phyloP scores from a whole-genome alignment of 2,329 filamentous ascomycete genomes.

The Neonectria sp. region DNA sequence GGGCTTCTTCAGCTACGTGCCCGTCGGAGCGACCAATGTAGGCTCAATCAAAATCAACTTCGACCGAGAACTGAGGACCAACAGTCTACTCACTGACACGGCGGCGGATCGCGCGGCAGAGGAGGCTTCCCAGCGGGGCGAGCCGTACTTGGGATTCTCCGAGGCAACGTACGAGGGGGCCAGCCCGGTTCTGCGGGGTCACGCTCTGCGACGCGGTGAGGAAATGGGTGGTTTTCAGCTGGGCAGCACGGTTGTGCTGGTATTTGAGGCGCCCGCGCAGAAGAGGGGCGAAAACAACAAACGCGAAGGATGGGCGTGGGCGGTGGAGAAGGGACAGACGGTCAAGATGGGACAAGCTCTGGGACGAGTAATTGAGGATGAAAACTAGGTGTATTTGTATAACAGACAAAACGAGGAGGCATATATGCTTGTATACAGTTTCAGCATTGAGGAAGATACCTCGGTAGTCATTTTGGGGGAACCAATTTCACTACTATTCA shows the following conservation, averaged over 20 bases:
- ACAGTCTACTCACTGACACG: constrained; percentile 92
- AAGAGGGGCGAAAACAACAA: constrained; percentile 66
- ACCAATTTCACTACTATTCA: not conserved
- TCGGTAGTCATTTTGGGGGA: constrained; percentile 6
- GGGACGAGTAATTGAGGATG: constrained; percentile 77
- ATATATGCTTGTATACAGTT: constrained; percentile 27
- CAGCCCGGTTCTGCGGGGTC: constrained; percentile 83
- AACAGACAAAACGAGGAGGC: constrained; percentile 24
- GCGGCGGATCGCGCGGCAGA: constrained; percentile 90
- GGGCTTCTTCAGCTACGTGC: constrained; percentile 97
- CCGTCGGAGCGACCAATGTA: constrained; percentile 97
- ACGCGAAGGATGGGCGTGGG: constrained; percentile 86
- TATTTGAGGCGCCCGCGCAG: constrained; percentile 91
- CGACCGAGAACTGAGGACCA: constrained; percentile 93
- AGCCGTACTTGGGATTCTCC: constrained; percentile 90
- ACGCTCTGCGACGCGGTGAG: constrained; percentile 88
- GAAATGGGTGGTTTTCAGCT: constrained; percentile 99
- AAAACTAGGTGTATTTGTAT: constrained; percentile 29
- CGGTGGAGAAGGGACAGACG: constrained; percentile 87
- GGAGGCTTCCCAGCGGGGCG: constrained; percentile 80
- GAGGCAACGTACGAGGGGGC: constrained; percentile 91
- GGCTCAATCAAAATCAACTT: constrained; percentile 98
- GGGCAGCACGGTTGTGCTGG: constrained; percentile 93
- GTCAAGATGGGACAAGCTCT: constrained; percentile 92
- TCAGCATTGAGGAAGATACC: constrained; percentile 25